Evolutionary conservation across 2,329 filamentous ascomycete genomes (phyloP).

Genomic region (Pseudogymnoascus sp.): DNA sequence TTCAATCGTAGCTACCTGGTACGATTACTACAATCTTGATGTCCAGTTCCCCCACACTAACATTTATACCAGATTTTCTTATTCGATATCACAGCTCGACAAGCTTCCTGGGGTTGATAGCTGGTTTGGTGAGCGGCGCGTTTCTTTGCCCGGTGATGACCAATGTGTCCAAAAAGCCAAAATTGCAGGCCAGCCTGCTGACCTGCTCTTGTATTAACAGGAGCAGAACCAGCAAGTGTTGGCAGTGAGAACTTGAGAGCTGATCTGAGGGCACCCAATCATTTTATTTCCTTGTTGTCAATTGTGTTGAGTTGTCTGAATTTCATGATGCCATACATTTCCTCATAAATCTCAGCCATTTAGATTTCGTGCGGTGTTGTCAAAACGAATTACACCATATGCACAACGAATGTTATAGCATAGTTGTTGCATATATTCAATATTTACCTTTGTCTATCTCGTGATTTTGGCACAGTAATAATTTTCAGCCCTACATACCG

Average conservation of each 20-base stretch:
- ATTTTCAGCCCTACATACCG: not conserved
- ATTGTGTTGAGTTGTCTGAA: not conserved
- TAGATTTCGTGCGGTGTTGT: not conserved
- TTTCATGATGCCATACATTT: not conserved
- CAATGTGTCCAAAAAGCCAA: slow-evolving; percentile 32
- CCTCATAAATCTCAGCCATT: not conserved
- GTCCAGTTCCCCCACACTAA: not conserved
- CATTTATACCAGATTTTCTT: not conserved
- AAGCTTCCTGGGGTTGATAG: not conserved
- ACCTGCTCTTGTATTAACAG: slow-evolving; percentile 14
- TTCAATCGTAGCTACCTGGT: slow-evolving; percentile 31
- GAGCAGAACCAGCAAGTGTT: slow-evolving; percentile 24
- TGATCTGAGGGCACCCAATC: slow-evolving; percentile 29
- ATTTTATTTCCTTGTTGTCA: not conserved
- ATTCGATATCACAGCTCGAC: not conserved
- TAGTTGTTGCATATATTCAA: not conserved
- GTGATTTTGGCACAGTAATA: not conserved
- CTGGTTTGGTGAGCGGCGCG: slow-evolving; percentile 13
- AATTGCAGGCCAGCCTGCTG: slow-evolving; percentile 31
- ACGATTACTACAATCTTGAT: slow-evolving; percentile 12
- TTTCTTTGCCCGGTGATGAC: slow-evolving; percentile 29
- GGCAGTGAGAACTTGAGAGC: slow-evolving; percentile 33
- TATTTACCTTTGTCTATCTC: not conserved
- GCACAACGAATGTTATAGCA: not conserved
- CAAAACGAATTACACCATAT: not conserved